These are phyloP conservation scores for Citrus medica DNA, from an alignment of 345 rosid genomes.

Conservation along the genomic window DNA sequence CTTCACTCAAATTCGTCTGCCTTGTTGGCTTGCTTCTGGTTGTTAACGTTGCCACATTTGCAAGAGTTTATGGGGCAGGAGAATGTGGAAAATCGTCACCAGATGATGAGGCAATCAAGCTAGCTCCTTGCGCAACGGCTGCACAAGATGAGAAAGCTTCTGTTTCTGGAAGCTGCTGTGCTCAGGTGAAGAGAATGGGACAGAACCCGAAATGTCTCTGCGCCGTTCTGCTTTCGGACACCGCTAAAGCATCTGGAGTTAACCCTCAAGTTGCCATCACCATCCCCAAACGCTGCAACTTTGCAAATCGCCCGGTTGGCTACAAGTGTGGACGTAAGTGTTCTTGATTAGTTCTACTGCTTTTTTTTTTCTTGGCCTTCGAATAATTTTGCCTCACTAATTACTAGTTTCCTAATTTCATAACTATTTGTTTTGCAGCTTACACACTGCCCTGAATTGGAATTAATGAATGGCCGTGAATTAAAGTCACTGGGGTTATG, in stretches of 20 bases:
- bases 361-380: background rate
- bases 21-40: conserved; percentile 25
- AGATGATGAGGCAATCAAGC: conserved; percentile 35
- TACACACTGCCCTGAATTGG: conserved; percentile 39
- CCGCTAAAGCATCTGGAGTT: conserved; percentile 37
- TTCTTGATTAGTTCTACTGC: background rate
- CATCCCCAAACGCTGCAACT: conserved; percentile 46
- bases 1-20: conserved; percentile 19
- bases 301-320: conserved; percentile 42
- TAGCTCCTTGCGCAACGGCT: conserved; percentile 34
- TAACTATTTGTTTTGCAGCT: conserved; percentile 26
- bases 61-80: conserved; percentile 28
- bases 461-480: background rate
- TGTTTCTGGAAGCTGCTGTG: conserved; percentile 31
- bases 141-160: conserved; percentile 33
- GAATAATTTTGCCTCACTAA: background rate
- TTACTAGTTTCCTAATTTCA: background rate
- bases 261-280: conserved; percentile 32
- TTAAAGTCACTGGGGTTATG: background rate
- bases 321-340: conserved; percentile 46
- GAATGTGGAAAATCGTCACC: conserved; percentile 41
- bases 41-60: conserved; percentile 3
- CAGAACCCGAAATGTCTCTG: conserved; percentile 39
- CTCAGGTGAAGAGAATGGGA: conserved; percentile 32
- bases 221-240: conserved; percentile 37